Conservation (phyloP, 116 monocot genomes). For the Posidonia oceanica region DNA sequence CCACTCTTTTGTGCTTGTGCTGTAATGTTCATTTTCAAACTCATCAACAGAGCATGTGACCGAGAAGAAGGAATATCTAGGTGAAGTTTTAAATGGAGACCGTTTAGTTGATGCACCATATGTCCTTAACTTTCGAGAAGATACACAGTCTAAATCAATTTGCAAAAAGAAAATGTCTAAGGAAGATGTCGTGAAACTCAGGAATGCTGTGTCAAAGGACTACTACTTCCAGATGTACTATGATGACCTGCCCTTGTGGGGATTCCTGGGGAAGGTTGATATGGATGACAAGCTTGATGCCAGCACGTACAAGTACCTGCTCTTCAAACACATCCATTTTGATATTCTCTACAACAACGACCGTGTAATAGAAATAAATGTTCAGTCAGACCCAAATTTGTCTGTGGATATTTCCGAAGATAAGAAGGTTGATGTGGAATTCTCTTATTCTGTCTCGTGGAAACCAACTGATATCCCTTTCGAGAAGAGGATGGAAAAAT, state of each 20-base stretch:
- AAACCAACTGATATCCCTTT: constrained; percentile 57
- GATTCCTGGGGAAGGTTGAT: constrained; percentile 54
- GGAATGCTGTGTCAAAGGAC: constrained; percentile 60
- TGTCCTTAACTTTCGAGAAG: constrained; percentile 49
- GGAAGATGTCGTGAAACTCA: constrained; percentile 38
- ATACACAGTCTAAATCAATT: constrained; percentile 29
- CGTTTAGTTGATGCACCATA: constrained; percentile 70
- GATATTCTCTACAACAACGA: constrained; percentile 54
- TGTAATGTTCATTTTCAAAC: not conserved
- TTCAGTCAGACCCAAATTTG: constrained; percentile 39
- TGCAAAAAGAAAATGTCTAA: constrained; percentile 41
- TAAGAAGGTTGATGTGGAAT: constrained; percentile 48
- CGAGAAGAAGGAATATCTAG: constrained; percentile 68
- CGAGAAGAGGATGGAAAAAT: constrained; percentile 73
- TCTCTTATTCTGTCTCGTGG: constrained; percentile 68
- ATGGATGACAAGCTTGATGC: constrained; percentile 34
- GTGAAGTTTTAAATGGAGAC: constrained; percentile 71
- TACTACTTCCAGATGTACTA: constrained; percentile 86
- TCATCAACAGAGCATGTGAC: constrained; percentile 28
- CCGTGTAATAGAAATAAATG: constrained; percentile 61
- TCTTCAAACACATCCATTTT: constrained; percentile 68
- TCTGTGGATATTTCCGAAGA: constrained; percentile 53
- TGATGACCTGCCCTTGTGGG: constrained; percentile 71
- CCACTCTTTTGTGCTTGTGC: not conserved
- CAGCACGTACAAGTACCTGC: constrained; percentile 37